Evolutionary conservation across 495 filamentous ascomycete species (phyloP).

Genomic region (Rhizodiscina lignyota): DNA sequence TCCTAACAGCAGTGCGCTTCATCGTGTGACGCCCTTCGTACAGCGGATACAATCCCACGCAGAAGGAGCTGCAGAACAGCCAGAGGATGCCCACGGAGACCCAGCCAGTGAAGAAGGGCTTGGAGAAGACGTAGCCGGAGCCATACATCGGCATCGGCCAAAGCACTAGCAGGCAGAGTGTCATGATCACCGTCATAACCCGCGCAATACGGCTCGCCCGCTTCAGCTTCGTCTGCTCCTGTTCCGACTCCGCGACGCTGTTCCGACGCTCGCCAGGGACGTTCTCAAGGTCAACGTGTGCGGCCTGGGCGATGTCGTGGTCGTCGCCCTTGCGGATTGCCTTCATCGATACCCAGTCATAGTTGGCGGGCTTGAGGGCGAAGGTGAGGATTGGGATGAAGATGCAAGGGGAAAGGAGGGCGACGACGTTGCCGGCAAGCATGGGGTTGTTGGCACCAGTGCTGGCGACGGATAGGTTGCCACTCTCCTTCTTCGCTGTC

Average conservation of each 20-base stretch:
- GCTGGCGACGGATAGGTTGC: slow-evolving; percentile 51
- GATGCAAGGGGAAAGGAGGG: slow-evolving; percentile 62
- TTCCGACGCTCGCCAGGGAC: slow-evolving; percentile 36
- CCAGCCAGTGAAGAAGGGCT: slow-evolving; percentile 88
- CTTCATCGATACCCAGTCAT: slow-evolving; percentile 56
- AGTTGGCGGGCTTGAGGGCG: slow-evolving; percentile 51
- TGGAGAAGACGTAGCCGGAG: slow-evolving; percentile 70
- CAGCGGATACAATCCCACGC: slow-evolving; percentile 66
- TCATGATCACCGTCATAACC: slow-evolving; percentile 56
- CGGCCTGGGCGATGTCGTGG: slow-evolving; percentile 31
- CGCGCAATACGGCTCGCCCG: slow-evolving; percentile 67
- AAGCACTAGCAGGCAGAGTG: slow-evolving; percentile 59
- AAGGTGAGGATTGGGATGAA: slow-evolving; percentile 63
- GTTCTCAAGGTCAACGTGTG: slow-evolving; percentile 55
- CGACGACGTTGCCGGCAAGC: slow-evolving; percentile 73
- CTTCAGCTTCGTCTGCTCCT: slow-evolving; percentile 37
- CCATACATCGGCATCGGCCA: slow-evolving; percentile 98
- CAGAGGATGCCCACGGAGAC: slow-evolving; percentile 72
- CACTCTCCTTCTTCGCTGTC: slow-evolving; percentile 63
- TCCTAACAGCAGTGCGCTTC: slow-evolving; percentile 41
- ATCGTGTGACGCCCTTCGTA: slow-evolving; percentile 66
- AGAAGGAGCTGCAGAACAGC: slow-evolving; percentile 55
- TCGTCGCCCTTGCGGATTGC: slow-evolving; percentile 74
- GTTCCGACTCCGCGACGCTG: slow-evolving; percentile 26
- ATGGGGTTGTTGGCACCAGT: slow-evolving; percentile 78